A percentile compares a stretch with the other conserved stretches of the same genome.
Evolutionary conservation across 192 early-diverging fungal species (phyloP).

Genomic region (Chytriomyces sp.): DNA sequence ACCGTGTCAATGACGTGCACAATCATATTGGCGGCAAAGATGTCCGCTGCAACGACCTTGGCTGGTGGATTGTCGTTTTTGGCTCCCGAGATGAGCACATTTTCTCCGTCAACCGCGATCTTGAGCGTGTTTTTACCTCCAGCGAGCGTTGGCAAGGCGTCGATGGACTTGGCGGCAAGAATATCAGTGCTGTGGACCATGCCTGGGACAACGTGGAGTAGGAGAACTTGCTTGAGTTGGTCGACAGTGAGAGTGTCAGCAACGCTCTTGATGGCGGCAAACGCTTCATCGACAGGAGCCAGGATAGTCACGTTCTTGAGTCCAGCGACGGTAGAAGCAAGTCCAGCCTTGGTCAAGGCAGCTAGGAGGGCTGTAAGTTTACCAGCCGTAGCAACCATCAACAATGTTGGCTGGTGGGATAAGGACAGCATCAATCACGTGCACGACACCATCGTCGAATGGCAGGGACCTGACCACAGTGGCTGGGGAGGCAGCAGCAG

Average conservation of each 20-base stretch:
- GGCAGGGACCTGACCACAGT: constrained; percentile 44
- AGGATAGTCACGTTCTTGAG: constrained; percentile 50
- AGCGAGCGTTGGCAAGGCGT: background rate
- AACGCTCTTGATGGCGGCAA: constrained; percentile 32
- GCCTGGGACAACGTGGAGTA: constrained; percentile 49
- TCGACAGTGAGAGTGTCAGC: constrained; percentile 37
- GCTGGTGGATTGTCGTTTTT: constrained; percentile 45
- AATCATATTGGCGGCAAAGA: constrained; percentile 44
- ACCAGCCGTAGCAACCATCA: constrained; percentile 21
- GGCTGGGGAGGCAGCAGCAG: constrained; percentile 6
- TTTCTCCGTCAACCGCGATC: constrained; percentile 22
- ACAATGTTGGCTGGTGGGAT: constrained; percentile 44
- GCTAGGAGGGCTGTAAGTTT: constrained; percentile 38
- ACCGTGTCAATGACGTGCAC: constrained; percentile 60
- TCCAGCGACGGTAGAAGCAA: constrained; percentile 35
- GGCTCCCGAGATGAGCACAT: constrained; percentile 39
- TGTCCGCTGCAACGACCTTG: constrained; percentile 48
- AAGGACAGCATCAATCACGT: constrained; percentile 53
- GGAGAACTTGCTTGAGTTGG: constrained; percentile 38
- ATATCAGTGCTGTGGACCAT: constrained; percentile 13
- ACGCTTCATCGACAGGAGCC: constrained; percentile 43
- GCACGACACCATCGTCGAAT: constrained; percentile 51
- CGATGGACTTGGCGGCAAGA: background rate
- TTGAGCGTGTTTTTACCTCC: constrained; percentile 13
- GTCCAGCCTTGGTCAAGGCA: constrained; percentile 25